These are phyloP conservation scores for Chenopodium berlandieri DNA, from an alignment of 148 eudicot species.

Conservation along the genomic window DNA sequence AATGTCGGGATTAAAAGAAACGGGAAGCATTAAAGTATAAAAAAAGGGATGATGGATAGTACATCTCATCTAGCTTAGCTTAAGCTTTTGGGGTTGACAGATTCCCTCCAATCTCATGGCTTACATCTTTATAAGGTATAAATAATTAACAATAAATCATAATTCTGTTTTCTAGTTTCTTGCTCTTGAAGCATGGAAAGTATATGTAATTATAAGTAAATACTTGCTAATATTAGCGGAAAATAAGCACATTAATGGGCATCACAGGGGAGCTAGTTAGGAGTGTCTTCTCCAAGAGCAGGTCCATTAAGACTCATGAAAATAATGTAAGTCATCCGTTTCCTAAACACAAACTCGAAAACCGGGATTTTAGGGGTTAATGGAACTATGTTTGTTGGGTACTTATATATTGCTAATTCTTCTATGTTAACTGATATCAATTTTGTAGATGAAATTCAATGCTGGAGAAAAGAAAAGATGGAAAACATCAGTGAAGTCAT, in stretches of 20 bases:
- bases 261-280: constrained; percentile 75
- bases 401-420: too few species aligned
- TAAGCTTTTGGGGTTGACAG: neutral
- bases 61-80: neutral
- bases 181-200: neutral
- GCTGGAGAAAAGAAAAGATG: constrained; percentile 44
- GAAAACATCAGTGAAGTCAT: constrained; percentile 51
- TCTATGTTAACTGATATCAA: neutral
- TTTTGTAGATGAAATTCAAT: constrained; percentile 36
- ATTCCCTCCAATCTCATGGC: neutral
- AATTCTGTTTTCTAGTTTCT: neutral
- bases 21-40: too few species aligned
- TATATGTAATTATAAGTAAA: neutral
- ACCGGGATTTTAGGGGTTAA: neutral
- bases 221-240: neutral
- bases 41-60: neutral
- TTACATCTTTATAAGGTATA: neutral
- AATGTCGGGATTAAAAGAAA: too few species aligned
- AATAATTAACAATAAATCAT: neutral
- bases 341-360: neutral
- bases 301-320: constrained; percentile 34
- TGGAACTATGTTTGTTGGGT: neutral
- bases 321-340: constrained; percentile 47
- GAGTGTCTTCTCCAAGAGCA: constrained; percentile 72
- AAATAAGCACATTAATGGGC: constrained; percentile 46